phyloP scores from a whole-genome alignment of 192 early-diverging fungal genomes.

The Thamnidium elegans region DNA sequence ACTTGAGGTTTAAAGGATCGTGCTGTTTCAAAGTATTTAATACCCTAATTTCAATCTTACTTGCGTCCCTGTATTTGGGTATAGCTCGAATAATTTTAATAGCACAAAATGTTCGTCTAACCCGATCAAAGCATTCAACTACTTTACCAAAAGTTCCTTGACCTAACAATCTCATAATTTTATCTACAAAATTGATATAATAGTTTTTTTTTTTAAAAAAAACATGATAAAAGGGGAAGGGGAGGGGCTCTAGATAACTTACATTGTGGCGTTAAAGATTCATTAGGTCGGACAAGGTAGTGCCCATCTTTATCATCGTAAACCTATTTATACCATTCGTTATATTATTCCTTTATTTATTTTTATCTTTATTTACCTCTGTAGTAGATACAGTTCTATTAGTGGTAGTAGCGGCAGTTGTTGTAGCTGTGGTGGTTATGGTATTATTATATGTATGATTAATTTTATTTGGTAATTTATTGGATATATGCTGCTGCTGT shows the following conservation, averaged over 20 bases:
- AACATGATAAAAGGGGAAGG: too few species aligned
- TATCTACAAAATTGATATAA: too few species aligned
- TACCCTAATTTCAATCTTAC: constrained; percentile 85
- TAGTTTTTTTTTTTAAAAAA: too few species aligned
- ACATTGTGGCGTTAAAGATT: constrained; percentile 79
- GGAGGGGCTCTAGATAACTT: constrained; percentile 36
- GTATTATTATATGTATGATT: constrained; percentile 3
- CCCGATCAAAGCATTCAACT: constrained; percentile 78
- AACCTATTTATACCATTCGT: not conserved
- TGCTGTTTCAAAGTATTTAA: constrained; percentile 72
- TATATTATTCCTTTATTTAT: constrained; percentile 2
- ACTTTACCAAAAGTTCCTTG: constrained; percentile 99
- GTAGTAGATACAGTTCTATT: not conserved
- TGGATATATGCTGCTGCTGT: not conserved
- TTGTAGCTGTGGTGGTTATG: not conserved
- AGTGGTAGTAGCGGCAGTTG: not conserved
- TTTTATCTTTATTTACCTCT: constrained; percentile 2
- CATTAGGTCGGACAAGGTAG: constrained; percentile 74
- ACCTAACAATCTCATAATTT: constrained; percentile 82
- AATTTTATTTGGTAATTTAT: not conserved
- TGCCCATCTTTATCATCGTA: constrained; percentile 94
- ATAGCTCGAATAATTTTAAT: constrained; percentile 94
- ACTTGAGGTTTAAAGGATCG: constrained; percentile 82
- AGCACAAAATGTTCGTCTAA: constrained; percentile 58
- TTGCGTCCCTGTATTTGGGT: constrained; percentile 94